Base-by-base conservation (phyloP, 495 filamentous ascomycete genomes). In the Trichoderma reesei region DNA sequence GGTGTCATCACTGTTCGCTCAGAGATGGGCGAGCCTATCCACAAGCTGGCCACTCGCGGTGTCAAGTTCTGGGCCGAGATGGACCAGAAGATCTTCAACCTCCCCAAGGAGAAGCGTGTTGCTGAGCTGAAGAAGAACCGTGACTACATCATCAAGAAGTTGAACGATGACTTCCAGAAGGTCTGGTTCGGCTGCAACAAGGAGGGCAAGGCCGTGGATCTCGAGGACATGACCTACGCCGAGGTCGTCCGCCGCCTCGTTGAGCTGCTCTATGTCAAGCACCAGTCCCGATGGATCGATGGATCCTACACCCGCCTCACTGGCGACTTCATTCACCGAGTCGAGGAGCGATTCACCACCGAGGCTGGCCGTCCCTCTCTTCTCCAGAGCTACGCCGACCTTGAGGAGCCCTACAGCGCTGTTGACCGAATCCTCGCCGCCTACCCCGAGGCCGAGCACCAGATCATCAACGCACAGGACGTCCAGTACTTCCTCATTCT, bases 11-110 rank as follows among this genome's bases (percentile, higher is more conserved):
- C 94, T n/a, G 93, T 98, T 46, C 81, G 90, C 63, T 98, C 94
- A 5, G 94, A 98, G 74, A 98, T 98, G 94, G 94, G 94, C 42
- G 94, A 98, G 79, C 94, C 94, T 10, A 98, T 98, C 66, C 94
- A 98, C 80, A 98, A 98, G 77, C 82, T 98, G 65, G 94, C 94
- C 31, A 98, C 94, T 33, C 85, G 94, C 51, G 94, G 94, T 80
- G 92, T 98, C 37, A 78, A 83, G 48, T 94, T 98, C 76, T 98
- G 94, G 94, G 87, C 91, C 64, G 94, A 98, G 74, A 95, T 98
- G 90, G 94, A 98, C 69, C 84, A 90, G 72, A 96, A 93, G 72
- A 96, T 98, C 68, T 98, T 98, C 83, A 90, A 86, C 75, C 81
- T 98, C 26, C 92, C 96, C 75, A 96, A 96, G 76, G 89, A 89